Percentiles rank a stretch among this genome's conserved stretches.
Conservation (phyloP, 164 flowering plant species). For the Macadamia tetraphylla region DNA sequence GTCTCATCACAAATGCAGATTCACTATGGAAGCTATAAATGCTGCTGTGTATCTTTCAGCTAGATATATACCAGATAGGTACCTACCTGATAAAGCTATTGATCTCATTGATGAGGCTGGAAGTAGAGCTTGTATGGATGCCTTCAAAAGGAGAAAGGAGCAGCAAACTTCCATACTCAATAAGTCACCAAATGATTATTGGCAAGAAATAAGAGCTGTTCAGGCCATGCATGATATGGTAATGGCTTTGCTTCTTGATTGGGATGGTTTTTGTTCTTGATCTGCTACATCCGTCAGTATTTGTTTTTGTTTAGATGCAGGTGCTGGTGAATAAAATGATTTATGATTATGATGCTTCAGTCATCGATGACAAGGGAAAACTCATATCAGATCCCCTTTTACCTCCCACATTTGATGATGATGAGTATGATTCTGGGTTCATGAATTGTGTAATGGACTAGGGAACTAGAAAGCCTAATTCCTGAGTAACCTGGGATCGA, state of each 20-base stretch:
- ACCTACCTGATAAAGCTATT: constrained; percentile 93
- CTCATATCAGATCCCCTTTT: constrained; percentile 26
- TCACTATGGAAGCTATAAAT: constrained; percentile 66
- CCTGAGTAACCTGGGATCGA: background rate
- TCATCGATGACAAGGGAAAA: constrained; percentile 24
- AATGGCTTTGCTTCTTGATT: constrained; percentile 6
- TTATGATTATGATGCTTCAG: constrained; percentile 21
- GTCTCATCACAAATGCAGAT: constrained; percentile 67
- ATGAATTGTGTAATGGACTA: constrained; percentile 9
- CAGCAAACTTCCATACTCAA: constrained; percentile 48
- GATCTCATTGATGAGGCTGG: constrained; percentile 96
- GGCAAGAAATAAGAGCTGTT: constrained; percentile 81
- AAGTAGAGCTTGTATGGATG: constrained; percentile 72
- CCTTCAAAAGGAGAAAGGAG: constrained; percentile 55
- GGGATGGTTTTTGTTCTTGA: background rate
- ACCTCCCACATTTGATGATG: constrained; percentile 27
- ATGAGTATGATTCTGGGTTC: constrained; percentile 41
- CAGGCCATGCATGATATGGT: constrained; percentile 82
- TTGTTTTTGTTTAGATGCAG: constrained; percentile 25
- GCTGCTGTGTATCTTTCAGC: constrained; percentile 75
- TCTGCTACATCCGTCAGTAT: background rate
- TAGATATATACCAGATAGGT: constrained; percentile 74
- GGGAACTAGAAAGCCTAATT: background rate
- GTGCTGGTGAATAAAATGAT: constrained; percentile 41
- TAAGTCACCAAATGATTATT: constrained; percentile 66